Percentiles rank a stretch among this genome's conserved stretches.
Evolutionary conservation across 1,139 yeast genomes (phyloP).

Genomic region (Nakaseomyces nivariensis): DNA sequence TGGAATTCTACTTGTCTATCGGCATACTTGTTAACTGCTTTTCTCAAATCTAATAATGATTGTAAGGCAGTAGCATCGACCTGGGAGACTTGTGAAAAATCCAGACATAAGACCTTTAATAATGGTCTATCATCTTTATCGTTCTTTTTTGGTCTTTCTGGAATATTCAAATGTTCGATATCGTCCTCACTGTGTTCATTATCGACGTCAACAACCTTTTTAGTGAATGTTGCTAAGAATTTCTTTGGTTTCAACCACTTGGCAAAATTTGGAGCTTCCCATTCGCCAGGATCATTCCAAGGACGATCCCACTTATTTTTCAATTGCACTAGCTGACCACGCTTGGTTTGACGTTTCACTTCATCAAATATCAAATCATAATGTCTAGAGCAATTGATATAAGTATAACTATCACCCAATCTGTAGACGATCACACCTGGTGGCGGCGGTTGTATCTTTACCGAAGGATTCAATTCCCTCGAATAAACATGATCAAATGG

Average conservation of each 20-base stretch:
- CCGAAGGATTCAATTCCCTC: slow-evolving; percentile 44
- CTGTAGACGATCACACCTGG: slow-evolving; percentile 84
- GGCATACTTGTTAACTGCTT: slow-evolving; percentile 62
- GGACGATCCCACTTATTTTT: slow-evolving; percentile 60
- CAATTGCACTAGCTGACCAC: slow-evolving; percentile 43
- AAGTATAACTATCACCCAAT: slow-evolving; percentile 70
- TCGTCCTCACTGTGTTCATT: slow-evolving; percentile 12
- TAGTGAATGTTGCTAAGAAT: slow-evolving; percentile 33
- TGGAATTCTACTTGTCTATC: slow-evolving; percentile 84
- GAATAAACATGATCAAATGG: slow-evolving; percentile 46
- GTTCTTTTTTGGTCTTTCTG: slow-evolving; percentile 4
- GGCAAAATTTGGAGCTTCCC: slow-evolving; percentile 22
- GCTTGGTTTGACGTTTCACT: slow-evolving; percentile 49
- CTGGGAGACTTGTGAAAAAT: slow-evolving; percentile 66
- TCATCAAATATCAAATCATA: slow-evolving; percentile 62
- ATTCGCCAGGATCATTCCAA: slow-evolving; percentile 79
- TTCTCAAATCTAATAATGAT: slow-evolving; percentile 64
- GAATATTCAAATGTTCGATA: slow-evolving; percentile 1
- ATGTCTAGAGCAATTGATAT: slow-evolving; percentile 71
- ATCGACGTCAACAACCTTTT: slow-evolving; percentile 15
- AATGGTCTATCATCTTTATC: slow-evolving; percentile 50
- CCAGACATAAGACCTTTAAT: slow-evolving; percentile 64
- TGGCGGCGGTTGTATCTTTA: slow-evolving; percentile 67
- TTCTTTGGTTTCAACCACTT: slow-evolving; percentile 8
- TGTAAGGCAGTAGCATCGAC: slow-evolving; percentile 76